These are phyloP conservation scores for Pseudonitzschia delicatissima DNA, from an alignment of 108 stramenopile genomes.

Conservation along the genomic window DNA sequence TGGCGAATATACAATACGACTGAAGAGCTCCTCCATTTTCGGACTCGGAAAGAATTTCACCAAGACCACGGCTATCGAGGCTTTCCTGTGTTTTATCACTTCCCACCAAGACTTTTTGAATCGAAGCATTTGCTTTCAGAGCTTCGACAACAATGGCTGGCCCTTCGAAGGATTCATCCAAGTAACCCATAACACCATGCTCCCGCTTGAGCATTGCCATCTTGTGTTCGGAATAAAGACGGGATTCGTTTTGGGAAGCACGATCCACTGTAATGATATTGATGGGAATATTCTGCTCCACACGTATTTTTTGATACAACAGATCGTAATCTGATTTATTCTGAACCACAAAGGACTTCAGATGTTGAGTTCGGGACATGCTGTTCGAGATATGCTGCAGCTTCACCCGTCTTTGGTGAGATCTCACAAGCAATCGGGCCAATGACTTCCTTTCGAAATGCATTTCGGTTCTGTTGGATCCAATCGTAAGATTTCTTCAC, in stretches of 20 bases:
- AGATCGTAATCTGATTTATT: conserved; percentile 73
- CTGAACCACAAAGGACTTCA: conserved; percentile 74
- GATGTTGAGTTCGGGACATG: conserved; percentile 53
- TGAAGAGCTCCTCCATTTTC: conserved; percentile 20
- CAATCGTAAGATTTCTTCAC: conserved; percentile 49
- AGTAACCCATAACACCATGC: conserved; percentile 72
- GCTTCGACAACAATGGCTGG: conserved; percentile 70
- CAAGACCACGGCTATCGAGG: conserved; percentile 47
- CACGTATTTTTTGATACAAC: conserved; percentile 58
- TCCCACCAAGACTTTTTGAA: conserved; percentile 78
- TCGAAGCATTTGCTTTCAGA: conserved; percentile 46
- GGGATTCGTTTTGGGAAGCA: conserved; percentile 18
- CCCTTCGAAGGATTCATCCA: conserved; percentile 74
- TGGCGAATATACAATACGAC: conserved; percentile 36
- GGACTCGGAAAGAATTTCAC: conserved; percentile 41
- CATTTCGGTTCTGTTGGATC: conserved; percentile 57
- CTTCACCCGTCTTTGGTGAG: conserved; percentile 40
- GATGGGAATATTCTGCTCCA: conserved; percentile 58
- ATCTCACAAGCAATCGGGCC: conserved; percentile 80
- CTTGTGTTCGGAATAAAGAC: conserved; percentile 60
- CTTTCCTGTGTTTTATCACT: conserved; percentile 56
- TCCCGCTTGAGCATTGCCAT: conserved; percentile 57
- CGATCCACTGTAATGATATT: conserved; percentile 45
- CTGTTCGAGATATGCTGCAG: conserved; percentile 69
- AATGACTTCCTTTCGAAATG: conserved; percentile 69